Evolutionary conservation across 805 yeast species (phyloP).

Genomic region (Pichia heedii): DNA sequence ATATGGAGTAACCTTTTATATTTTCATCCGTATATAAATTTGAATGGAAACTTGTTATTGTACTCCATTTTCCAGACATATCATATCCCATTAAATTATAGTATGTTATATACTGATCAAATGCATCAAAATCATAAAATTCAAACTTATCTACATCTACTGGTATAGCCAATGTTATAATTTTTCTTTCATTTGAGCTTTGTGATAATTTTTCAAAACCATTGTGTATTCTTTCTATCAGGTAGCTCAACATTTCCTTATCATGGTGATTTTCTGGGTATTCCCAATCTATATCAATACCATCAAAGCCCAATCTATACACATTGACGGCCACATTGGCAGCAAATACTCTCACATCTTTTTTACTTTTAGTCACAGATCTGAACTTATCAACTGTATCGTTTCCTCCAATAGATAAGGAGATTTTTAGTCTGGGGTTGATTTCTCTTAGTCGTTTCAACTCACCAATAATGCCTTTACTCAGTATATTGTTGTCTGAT

Average conservation of each 20-base stretch:
- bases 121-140: conserved; percentile 36
- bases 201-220: conserved; percentile 1
- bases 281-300: conserved; percentile 94
- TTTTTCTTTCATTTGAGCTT: conserved; percentile 24
- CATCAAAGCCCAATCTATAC: conserved; percentile 63
- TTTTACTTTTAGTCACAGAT: conserved; percentile 19
- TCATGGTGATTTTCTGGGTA: conserved; percentile 48
- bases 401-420: conserved; percentile 78
- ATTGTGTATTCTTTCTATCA: conserved; percentile 27
- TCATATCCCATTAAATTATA: conserved; percentile 95
- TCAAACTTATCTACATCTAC: conserved; percentile 42
- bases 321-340: conserved; percentile 39
- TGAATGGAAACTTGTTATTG: conserved; percentile 54
- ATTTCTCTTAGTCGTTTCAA: conserved; percentile 19
- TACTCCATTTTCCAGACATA: conserved; percentile 72
- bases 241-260: conserved; percentile 32
- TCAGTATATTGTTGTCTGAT: background rate
- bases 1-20: conserved; percentile 22
- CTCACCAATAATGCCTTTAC: conserved; percentile 24
- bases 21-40: conserved; percentile 37
- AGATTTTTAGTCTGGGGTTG: conserved; percentile 37
- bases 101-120: conserved; percentile 51
- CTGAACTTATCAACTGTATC: conserved; percentile 40
- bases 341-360: conserved; percentile 38
- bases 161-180: conserved; percentile 71